Conservation (phyloP, 148 eudicot species). For the Polygonum aviculare region DNA sequence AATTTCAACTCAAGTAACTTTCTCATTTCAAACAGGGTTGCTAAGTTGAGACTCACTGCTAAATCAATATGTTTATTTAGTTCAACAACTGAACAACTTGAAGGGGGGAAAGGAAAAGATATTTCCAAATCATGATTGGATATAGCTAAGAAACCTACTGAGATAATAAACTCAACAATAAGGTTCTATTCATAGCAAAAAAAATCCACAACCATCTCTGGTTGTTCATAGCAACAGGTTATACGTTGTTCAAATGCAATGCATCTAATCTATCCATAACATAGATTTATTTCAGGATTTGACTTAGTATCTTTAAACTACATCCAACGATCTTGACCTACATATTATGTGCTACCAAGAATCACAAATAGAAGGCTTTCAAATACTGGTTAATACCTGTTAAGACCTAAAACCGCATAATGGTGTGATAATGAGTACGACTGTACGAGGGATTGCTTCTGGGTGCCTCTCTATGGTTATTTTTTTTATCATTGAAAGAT, state of each 20-base stretch:
- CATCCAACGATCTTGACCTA: not conserved
- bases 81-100: not conserved
- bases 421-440: conserved; percentile 77
- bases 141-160: not conserved
- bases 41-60: not conserved
- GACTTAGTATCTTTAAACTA: not conserved
- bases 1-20: not conserved
- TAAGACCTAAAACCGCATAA: conserved; percentile 88
- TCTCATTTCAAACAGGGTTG: not conserved
- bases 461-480: conserved; percentile 58
- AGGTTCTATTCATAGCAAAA: not conserved
- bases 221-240: not conserved
- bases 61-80: not conserved
- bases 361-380: not conserved
- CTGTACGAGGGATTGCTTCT: conserved; percentile 28
- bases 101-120: not conserved
- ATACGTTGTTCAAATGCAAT: not conserved
- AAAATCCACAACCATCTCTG: not conserved
- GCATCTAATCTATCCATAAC: not conserved
- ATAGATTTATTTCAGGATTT: not conserved
- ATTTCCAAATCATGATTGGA: not conserved
- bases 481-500: conserved; percentile 45
- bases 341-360: not conserved
- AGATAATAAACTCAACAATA: not conserved
- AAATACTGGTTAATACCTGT: conserved; percentile 47